Base-by-base conservation (phyloP, 345 rosid species). In the Acer campestre region DNA sequence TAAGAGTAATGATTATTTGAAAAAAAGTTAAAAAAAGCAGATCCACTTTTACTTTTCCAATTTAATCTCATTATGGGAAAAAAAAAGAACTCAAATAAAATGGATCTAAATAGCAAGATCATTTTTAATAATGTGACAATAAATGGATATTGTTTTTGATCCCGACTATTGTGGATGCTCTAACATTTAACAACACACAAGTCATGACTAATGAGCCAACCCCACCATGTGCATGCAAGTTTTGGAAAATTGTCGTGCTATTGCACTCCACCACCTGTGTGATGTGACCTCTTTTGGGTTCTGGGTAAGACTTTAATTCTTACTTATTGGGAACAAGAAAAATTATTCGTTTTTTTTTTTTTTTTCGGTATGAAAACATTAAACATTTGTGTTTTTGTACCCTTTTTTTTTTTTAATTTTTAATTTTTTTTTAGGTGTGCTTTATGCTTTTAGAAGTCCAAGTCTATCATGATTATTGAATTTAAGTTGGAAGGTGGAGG, bases 141-240 rank as follows among this genome's bases (percentile, higher is more conserved):
- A n/a, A n/a, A n/a, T n/a, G n/a, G n/a, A n/a, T n/a, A n/a, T n/a
- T n/a, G n/a, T n/a, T n/a, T n/a, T n/a, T n/a, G n/a, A n/a, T n/a
- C n/a, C n/a, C n/a, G n/a, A n/a, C n/a, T n/a, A n/a, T n/a, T n/a
- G n/a, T n/a, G n/a, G n/a, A n/a, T n/a, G 1, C 27, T 25, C 1
- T 25, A 29, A 29, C 31, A 29, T 29, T 67, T 62, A 66, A 29
- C 79, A 40, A 55, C 23, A 20, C 55, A 31, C 0, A 5, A 31
- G 35, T 31, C 4, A 31, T 31, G 35, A 4, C 0, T 35, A 0
- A 35, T 35, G 38, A 35, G 6, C 56, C 14, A 68, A 46, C 79
- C 75, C 80, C 80, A 59, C 75, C 80, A 77, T 69, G 80, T 77
- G 80, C 75, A 49, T 25, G 46, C 38, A 35, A 4, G 38, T 35